Conservation (phyloP, 2,329 filamentous ascomycete species). For the Dactylellina leptospora region DNA sequence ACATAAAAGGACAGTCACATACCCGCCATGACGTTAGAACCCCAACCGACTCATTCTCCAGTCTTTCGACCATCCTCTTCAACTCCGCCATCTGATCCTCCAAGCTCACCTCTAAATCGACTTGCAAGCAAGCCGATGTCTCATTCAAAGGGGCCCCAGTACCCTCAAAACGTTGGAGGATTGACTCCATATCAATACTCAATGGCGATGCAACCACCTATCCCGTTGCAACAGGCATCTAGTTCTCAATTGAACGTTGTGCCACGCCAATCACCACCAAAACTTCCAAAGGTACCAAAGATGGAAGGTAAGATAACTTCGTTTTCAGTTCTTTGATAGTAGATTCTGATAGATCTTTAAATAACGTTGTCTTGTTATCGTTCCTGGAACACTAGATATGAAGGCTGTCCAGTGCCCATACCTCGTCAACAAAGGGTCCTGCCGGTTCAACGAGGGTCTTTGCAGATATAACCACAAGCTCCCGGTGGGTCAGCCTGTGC, state of each 20-base stretch:
- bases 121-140: background rate
- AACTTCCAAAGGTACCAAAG: no score
- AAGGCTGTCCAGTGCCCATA: slow-evolving; percentile 36
- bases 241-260: background rate
- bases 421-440: slow-evolving; percentile 17
- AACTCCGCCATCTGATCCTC: background rate
- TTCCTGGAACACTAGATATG: background rate
- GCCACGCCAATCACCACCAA: slow-evolving; percentile 2
- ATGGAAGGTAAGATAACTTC: slow-evolving; percentile 7
- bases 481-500: background rate
- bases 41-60: background rate
- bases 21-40: background rate
- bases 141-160: background rate
- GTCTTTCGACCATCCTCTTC: slow-evolving; percentile 18
- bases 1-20: background rate
- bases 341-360: background rate
- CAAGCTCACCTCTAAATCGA: slow-evolving; percentile 1
- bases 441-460: slow-evolving; percentile 9
- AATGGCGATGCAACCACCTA: slow-evolving; percentile 19
- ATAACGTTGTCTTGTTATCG: background rate
- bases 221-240: background rate
- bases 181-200: slow-evolving; percentile 40
- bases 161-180: background rate
- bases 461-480: slow-evolving; percentile 24
- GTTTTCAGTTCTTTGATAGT: background rate